These are phyloP conservation scores for Chiua virens DNA, from an alignment of 768 basidiomycete species.

Conservation along the genomic window DNA sequence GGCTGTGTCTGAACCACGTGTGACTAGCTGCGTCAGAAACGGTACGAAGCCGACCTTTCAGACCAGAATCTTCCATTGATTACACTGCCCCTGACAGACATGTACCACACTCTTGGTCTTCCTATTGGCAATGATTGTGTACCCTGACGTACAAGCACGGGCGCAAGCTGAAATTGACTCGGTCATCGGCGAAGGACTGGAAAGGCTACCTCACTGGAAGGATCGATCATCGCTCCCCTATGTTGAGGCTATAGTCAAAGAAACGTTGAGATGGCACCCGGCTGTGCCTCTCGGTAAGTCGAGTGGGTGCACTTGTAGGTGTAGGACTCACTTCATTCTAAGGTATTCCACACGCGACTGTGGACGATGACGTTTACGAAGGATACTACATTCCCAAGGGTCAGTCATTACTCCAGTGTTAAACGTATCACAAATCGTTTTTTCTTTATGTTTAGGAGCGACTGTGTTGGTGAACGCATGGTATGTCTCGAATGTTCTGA, in stretches of 20 bases:
- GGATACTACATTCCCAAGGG: constrained; percentile 55
- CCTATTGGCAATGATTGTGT: constrained; percentile 12
- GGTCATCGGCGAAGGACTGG: constrained; percentile 15
- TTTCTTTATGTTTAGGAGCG: constrained; percentile 9
- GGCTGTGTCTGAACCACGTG: constrained; percentile 9
- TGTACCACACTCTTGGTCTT: constrained; percentile 7
- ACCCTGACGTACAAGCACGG: constrained; percentile 24
- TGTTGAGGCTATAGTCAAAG: constrained; percentile 22
- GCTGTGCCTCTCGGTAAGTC: constrained; percentile 10
- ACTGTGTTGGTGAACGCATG: constrained; percentile 21
- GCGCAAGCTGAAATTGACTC: constrained; percentile 20
- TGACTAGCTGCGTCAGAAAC: constrained; percentile 22
- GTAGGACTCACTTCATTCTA: background rate
- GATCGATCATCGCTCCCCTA: constrained; percentile 21
- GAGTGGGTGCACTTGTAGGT: background rate
- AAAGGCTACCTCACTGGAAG: constrained; percentile 21
- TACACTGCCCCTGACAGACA: constrained; percentile 15
- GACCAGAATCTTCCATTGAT: constrained; percentile 1
- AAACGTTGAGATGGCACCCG: constrained; percentile 27
- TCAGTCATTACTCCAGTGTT: constrained; percentile 13
- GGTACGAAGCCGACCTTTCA: constrained; percentile 10
- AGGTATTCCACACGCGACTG: constrained; percentile 34
- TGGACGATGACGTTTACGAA: constrained; percentile 42
- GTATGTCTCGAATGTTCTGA: constrained; percentile 3
- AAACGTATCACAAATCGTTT: background rate